A percentile compares a stretch with the other conserved stretches of the same genome.
phyloP scores from a whole-genome alignment of 176 grass and related monocot species.

The Aegilops longissima region DNA sequence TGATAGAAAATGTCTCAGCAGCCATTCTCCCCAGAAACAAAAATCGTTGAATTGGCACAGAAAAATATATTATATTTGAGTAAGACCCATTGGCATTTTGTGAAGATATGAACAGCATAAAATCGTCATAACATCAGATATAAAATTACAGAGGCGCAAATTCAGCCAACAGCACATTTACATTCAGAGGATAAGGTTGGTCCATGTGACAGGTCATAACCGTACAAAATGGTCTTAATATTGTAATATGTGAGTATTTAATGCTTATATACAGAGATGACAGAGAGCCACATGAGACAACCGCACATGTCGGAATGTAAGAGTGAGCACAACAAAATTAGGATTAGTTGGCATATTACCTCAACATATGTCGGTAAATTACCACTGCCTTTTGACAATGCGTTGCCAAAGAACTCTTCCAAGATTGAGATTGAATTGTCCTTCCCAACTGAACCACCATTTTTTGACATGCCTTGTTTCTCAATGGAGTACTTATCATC shows the following conservation, averaged over 20 bases:
- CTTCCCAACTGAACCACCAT: constrained; percentile 42
- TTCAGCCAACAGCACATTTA: background rate
- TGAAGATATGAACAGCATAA: background rate
- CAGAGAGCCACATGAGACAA: background rate
- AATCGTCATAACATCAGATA: background rate
- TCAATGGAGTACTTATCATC: constrained; percentile 58
- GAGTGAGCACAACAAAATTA: constrained; percentile 19
- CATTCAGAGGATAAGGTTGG: constrained; percentile 10
- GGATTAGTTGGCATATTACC: constrained; percentile 22
- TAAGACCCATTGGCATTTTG: background rate
- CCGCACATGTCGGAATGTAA: constrained; percentile 1
- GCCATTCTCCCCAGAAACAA: background rate
- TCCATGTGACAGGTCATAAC: background rate
- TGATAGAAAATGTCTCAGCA: background rate
- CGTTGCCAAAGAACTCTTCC: constrained; percentile 82
- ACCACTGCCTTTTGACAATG: constrained; percentile 53
- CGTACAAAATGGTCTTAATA: background rate
- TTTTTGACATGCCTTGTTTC: constrained; percentile 46
- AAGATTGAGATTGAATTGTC: constrained; percentile 66
- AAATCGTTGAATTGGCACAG: background rate
- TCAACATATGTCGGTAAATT: constrained; percentile 47
- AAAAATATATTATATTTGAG: background rate
- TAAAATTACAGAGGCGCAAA: constrained; percentile 12
- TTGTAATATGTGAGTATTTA: constrained; percentile 16
- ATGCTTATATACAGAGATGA: background rate